phyloP scores from a whole-genome alignment of 352 stramenopile species.

The Globisporangium cederbergense region DNA sequence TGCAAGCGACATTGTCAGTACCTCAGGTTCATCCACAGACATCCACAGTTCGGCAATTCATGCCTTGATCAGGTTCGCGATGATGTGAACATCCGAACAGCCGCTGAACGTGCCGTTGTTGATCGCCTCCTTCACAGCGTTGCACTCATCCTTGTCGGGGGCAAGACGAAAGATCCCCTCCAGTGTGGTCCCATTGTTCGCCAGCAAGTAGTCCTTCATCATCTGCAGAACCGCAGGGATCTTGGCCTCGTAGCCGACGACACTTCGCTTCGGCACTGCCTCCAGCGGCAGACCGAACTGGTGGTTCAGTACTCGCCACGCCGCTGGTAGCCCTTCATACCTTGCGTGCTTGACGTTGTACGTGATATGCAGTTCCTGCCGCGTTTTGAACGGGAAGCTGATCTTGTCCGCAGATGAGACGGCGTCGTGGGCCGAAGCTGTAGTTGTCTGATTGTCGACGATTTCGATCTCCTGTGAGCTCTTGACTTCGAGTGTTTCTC shows the following conservation, averaged over 20 bases:
- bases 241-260: constrained; percentile 57
- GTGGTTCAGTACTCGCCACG: constrained; percentile 62
- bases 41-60: neutral
- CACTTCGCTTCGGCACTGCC: constrained; percentile 47
- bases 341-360: constrained; percentile 64
- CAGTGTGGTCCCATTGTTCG: constrained; percentile 33
- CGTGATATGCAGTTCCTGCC: constrained; percentile 67
- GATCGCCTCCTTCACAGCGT: constrained; percentile 54
- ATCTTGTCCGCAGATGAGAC: constrained; percentile 32
- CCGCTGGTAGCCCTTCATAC: constrained; percentile 71
- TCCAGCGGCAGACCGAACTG: constrained; percentile 75
- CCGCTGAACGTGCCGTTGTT: constrained; percentile 60
- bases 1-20: constrained; percentile 16
- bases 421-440: neutral
- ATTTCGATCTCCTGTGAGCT: neutral
- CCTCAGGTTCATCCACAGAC: neutral
- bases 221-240: constrained; percentile 77
- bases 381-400: constrained; percentile 62
- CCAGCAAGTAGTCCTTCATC: constrained; percentile 58
- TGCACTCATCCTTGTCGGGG: constrained; percentile 59
- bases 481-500: neutral
- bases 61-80: constrained; percentile 84
- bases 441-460: neutral
- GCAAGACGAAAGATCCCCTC: constrained; percentile 83
- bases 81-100: constrained; percentile 70